phyloP scores from a whole-genome alignment of 169 alveolate species.

The Eimeria sp. region DNA sequence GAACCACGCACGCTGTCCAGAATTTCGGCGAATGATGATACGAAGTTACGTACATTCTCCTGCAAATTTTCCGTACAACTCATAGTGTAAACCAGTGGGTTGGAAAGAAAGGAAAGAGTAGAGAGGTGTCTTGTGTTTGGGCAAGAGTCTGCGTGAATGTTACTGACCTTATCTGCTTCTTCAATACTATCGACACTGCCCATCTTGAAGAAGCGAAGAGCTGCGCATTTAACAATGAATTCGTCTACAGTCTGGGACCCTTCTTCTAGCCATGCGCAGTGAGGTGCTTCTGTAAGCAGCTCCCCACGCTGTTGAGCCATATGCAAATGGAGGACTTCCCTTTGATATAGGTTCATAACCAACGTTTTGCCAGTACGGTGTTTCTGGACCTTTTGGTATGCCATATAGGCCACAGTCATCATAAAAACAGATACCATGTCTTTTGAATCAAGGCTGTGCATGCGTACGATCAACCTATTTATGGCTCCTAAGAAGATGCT shows the following conservation, averaged over 20 bases:
- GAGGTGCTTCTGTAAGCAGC: conserved; percentile 41
- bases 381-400: conserved; percentile 79
- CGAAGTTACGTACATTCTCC: conserved; percentile 24
- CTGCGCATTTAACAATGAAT: conserved; percentile 48
- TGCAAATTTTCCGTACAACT: background rate
- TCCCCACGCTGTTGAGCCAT: conserved; percentile 13
- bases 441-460: conserved; percentile 70
- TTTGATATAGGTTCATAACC: conserved; percentile 51
- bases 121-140: background rate
- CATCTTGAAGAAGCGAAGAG: conserved; percentile 71
- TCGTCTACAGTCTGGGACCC: background rate
- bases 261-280: conserved; percentile 62
- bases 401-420: conserved; percentile 35
- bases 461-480: conserved; percentile 44
- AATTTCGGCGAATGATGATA: conserved; percentile 9
- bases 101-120: background rate
- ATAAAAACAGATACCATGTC: conserved; percentile 69
- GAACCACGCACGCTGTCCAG: conserved; percentile 46
- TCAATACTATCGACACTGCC: conserved; percentile 14
- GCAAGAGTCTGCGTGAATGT: background rate
- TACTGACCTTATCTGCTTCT: background rate
- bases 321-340: conserved; percentile 51
- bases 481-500: conserved; percentile 42
- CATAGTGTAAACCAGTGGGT: background rate
- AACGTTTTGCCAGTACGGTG: conserved; percentile 79